phyloP scores from a whole-genome alignment of 345 rosid genomes.

The Lepidium aucheri region DNA sequence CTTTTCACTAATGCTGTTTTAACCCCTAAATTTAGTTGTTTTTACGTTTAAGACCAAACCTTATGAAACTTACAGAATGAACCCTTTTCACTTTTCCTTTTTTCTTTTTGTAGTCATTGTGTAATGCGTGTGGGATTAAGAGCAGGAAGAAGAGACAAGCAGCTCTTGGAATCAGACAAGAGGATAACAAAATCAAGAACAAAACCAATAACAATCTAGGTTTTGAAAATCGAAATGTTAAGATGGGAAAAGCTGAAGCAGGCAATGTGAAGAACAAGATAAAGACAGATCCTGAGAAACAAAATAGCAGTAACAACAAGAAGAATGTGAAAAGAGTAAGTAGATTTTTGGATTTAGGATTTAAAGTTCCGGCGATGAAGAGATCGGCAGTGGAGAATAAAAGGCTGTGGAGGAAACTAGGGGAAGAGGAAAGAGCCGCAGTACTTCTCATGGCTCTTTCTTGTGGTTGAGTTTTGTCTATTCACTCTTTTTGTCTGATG shows the following conservation, averaged over 20 bases:
- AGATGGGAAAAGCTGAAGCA: constrained; percentile 9
- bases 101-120: constrained; percentile 46
- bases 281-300: constrained; percentile 25
- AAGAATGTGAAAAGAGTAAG: constrained; percentile 10
- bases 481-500: not conserved
- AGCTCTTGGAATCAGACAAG: constrained; percentile 35
- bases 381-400: constrained; percentile 56
- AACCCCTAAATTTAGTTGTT: too few species aligned
- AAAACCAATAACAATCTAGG: not conserved
- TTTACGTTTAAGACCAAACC: too few species aligned
- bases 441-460: constrained; percentile 84
- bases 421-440: constrained; percentile 90
- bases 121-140: constrained; percentile 93
- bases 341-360: constrained; percentile 50
- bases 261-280: constrained; percentile 61
- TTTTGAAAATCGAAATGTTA: not conserved
- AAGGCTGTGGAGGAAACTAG: constrained; percentile 47
- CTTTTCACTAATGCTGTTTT: too few species aligned
- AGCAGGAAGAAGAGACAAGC: constrained; percentile 59
- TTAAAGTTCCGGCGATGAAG: constrained; percentile 68
- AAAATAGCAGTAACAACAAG: not conserved
- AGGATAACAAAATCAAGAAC: constrained; percentile 44
- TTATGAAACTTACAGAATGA: too few species aligned
- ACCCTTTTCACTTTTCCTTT: too few species aligned
- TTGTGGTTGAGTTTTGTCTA: constrained; percentile 47